Base-by-base conservation (phyloP, 768 basidiomycete species). In the Arthromyces matolae region DNA sequence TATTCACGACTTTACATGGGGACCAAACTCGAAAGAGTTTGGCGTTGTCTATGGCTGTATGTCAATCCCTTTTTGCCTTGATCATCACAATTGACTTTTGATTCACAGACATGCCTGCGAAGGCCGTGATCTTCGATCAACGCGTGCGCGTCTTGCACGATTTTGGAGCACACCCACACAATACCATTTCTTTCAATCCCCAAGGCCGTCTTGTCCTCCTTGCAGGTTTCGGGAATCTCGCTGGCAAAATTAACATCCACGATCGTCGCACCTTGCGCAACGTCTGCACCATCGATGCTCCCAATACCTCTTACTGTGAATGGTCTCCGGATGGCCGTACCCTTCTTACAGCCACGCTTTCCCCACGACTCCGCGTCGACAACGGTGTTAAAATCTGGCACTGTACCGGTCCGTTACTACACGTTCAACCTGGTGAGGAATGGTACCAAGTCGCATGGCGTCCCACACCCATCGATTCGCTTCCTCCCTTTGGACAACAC, bases 351-450 rank as follows among this genome's bases (percentile, higher is more conserved):
- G 93, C 94, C 2, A 97, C 93, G 0, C 79, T 98, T n/a, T 93
- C 89, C 14, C 96, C 96, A 0, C 82, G 96, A 19, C 71, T 98
- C 40, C 83, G 96, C 31, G 96, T 99, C 50, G 96, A 99, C 71
- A 98, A 98, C 57, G 93, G 94, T 1, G 83, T 98, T 66, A 96
- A 94, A 71, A 77, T 99, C 51, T 97, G 87, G 89, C 93, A 95
- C 64, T 93, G 90, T 64, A 77, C 83, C 0, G 94, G 96, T 8
- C 77, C 83, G 1, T 78, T 98, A n/a, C 62, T 96, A 45, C 92
- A 97, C 53, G 71, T 88, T 16, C 91, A 96, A 63, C 60, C 72
- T 38, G 68, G 82, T 45, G 92, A 96, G 3, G 95, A 98, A 63
- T 77, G 96, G 12, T 98, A 97, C 66, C 93, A 96, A 67, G 77